phyloP scores from a whole-genome alignment of 192 early-diverging fungal genomes.

The Coemansia sp. region DNA sequence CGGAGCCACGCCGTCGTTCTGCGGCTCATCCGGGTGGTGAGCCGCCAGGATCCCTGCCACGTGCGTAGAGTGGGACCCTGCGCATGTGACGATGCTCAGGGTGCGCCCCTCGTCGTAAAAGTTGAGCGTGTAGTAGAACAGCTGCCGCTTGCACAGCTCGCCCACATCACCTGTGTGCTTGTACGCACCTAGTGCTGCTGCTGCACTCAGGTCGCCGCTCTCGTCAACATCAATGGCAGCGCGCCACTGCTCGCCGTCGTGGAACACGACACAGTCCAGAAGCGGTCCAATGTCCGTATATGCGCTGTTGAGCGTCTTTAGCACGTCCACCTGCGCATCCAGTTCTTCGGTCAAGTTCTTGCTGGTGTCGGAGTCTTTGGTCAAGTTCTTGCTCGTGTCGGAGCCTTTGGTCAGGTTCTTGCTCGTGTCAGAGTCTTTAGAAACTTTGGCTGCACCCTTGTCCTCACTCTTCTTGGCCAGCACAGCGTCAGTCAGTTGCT shows the following conservation, averaged over 20 bases:
- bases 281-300: constrained; percentile 79
- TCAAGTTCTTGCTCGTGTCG: too few species aligned
- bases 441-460: neutral
- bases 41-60: constrained; percentile 93
- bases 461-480: neutral
- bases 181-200: constrained; percentile 71
- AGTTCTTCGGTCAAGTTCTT: neutral
- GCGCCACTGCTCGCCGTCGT: constrained; percentile 87
- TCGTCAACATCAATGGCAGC: constrained; percentile 77
- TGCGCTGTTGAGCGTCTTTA: constrained; percentile 61
- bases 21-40: constrained; percentile 80
- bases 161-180: constrained; percentile 68
- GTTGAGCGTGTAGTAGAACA: constrained; percentile 89
- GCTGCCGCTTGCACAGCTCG: constrained; percentile 72
- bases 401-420: too few species aligned
- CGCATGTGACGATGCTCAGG: constrained; percentile 79
- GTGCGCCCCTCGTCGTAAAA: constrained; percentile 83
- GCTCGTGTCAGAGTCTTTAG: neutral
- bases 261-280: constrained; percentile 81
- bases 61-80: constrained; percentile 89
- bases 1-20: constrained; percentile 88
- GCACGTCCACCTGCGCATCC: constrained; percentile 8
- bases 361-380: constrained; percentile 15
- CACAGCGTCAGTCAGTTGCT: constrained; percentile 25
- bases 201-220: constrained; percentile 70